Evolutionary conservation across 139 green algal genomes (phyloP).

Genomic region (Marvania coccoides): DNA sequence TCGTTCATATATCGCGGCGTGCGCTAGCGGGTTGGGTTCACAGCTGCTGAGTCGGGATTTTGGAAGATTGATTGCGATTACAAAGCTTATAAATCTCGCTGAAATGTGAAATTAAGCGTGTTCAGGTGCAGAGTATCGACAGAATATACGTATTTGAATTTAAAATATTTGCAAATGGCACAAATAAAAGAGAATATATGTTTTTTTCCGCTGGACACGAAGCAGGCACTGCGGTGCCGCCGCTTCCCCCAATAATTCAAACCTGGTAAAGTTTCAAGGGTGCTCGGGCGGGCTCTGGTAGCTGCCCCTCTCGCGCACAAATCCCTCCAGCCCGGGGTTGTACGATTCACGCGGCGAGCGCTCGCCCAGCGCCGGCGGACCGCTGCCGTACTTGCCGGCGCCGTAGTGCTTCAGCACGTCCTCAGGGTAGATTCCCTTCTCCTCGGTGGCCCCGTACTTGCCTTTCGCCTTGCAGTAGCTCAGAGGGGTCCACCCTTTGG

Average conservation of each 20-base stretch:
- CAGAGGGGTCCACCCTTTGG: slow-evolving; percentile 81
- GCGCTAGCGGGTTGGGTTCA: no score
- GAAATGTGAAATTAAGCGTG: no score
- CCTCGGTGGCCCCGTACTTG: slow-evolving; percentile 92
- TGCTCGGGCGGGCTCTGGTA: slow-evolving; percentile 60
- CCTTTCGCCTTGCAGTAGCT: slow-evolving; percentile 82
- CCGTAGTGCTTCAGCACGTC: slow-evolving; percentile 81
- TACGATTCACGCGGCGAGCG: slow-evolving; percentile 73
- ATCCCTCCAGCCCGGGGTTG: slow-evolving; percentile 62
- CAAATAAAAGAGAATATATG: background rate
- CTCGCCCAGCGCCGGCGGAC: slow-evolving; percentile 52
- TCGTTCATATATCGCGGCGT: no score
- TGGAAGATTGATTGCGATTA: no score
- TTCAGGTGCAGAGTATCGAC: no score
- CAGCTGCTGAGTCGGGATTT: no score
- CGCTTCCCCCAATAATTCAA: no score
- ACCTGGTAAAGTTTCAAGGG: slow-evolving; percentile 13
- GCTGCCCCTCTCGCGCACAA: slow-evolving; percentile 65
- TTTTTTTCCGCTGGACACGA: background rate
- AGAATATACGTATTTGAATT: no score
- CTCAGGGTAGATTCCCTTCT: slow-evolving; percentile 94
- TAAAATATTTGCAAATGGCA: background rate
- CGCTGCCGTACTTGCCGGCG: slow-evolving; percentile 69
- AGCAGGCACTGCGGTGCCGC: no score
- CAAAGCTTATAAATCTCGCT: no score